Conservation (phyloP, 768 basidiomycete species). For the Tylopilus rubrobrunneus region DNA sequence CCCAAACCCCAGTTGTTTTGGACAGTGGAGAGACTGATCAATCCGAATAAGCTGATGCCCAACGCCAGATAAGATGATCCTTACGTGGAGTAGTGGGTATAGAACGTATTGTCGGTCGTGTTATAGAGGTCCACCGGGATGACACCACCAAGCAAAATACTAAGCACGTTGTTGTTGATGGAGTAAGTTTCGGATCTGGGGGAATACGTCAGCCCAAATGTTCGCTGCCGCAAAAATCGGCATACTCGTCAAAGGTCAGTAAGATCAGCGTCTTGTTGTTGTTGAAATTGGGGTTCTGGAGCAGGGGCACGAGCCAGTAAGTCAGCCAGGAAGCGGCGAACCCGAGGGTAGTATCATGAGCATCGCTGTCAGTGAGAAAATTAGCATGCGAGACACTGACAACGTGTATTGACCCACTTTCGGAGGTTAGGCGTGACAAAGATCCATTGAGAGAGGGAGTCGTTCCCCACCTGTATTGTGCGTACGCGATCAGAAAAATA, state of each 20-base stretch:
- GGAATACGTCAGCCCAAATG: background rate
- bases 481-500: background rate
- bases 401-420: slow-evolving; percentile 15
- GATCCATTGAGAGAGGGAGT: slow-evolving; percentile 53
- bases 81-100: slow-evolving; percentile 55
- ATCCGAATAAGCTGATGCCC: background rate
- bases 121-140: slow-evolving; percentile 40
- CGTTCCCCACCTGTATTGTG: slow-evolving; percentile 27
- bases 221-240: slow-evolving; percentile 5
- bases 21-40: slow-evolving; percentile 43
- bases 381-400: background rate
- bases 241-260: slow-evolving; percentile 62
- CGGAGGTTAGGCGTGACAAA: slow-evolving; percentile 61
- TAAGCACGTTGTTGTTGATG: slow-evolving; percentile 45
- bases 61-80: background rate
- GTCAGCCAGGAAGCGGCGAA: slow-evolving; percentile 44
- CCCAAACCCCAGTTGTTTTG: slow-evolving; percentile 60
- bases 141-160: slow-evolving; percentile 43
- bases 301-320: slow-evolving; percentile 50
- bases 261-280: slow-evolving; percentile 51
- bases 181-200: slow-evolving; percentile 28
- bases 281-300: slow-evolving; percentile 51
- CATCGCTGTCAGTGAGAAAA: slow-evolving; percentile 42
- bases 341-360: slow-evolving; percentile 54
- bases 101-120: slow-evolving; percentile 50